Conservation (phyloP, 495 filamentous ascomycete genomes). For the Tuber calosporum region DNA sequence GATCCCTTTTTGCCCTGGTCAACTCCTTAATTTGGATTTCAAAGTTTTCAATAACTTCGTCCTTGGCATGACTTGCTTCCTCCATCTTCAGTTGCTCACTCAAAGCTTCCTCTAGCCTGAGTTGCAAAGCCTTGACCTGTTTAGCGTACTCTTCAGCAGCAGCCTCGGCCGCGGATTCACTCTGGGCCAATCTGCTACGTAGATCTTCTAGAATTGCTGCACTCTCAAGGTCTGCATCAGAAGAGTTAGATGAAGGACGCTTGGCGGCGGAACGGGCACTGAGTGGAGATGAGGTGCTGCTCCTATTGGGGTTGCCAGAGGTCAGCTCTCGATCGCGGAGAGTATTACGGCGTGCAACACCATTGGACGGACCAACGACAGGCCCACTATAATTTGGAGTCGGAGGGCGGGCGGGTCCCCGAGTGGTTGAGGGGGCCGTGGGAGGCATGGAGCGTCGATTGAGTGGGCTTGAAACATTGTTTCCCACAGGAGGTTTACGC, state of each 20-base stretch:
- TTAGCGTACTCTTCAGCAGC: conserved; percentile 73
- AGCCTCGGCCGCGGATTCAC: conserved; percentile 67
- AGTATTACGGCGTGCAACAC: conserved; percentile 29
- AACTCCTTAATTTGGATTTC: conserved; percentile 72
- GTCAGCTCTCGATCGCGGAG: conserved; percentile 16
- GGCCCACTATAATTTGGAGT: conserved; percentile 22
- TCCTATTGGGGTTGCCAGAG: conserved; percentile 23
- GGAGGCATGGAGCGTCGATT: conserved; percentile 38
- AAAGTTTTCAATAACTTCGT: conserved; percentile 68
- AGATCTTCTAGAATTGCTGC: conserved; percentile 77
- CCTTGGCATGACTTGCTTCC: conserved; percentile 72
- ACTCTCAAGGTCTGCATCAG: conserved; percentile 49
- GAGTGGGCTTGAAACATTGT: conserved; percentile 24
- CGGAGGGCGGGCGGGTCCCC: conserved; percentile 31
- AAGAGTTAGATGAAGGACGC: conserved; percentile 25
- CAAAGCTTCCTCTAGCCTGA: conserved; percentile 74
- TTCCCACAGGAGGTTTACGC: conserved; percentile 38
- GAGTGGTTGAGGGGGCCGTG: conserved; percentile 16
- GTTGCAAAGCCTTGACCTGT: conserved; percentile 76
- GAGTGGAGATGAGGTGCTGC: conserved; percentile 35
- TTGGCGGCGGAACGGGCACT: conserved; percentile 39
- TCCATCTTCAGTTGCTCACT: conserved; percentile 79
- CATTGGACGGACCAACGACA: not conserved
- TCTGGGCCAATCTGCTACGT: conserved; percentile 68
- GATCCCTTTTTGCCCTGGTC: conserved; percentile 71